Percentiles rank a stretch among this genome's conserved stretches.
Evolutionary conservation across 805 yeast species (phyloP).

Genomic region (Metschnikowia similis): DNA sequence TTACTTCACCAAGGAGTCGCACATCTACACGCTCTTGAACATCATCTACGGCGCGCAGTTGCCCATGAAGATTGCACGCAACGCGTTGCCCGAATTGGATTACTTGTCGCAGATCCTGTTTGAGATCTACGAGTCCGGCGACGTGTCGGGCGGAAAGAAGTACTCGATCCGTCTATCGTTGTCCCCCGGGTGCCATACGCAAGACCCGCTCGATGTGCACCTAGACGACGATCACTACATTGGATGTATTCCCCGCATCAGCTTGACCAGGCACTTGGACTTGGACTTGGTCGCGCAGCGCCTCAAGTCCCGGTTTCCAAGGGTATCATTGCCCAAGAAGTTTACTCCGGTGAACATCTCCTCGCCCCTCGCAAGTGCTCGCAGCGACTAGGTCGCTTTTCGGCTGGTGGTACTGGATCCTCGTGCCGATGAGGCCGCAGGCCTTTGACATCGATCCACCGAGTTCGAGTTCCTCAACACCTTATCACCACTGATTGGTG

Average conservation of each 20-base stretch:
- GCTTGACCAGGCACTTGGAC: slow-evolving; percentile 89
- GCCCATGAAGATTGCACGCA: slow-evolving; percentile 93
- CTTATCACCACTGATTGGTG: too few species aligned
- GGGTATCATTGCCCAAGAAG: slow-evolving; percentile 88
- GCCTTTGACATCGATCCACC: not conserved
- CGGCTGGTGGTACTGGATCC: too few species aligned
- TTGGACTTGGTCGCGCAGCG: slow-evolving; percentile 82
- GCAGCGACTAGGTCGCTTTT: not conserved
- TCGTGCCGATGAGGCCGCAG: not conserved
- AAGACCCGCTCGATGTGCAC: slow-evolving; percentile 95
- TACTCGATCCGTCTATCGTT: slow-evolving; percentile 88
- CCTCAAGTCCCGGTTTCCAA: slow-evolving; percentile 71
- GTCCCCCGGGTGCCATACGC: slow-evolving; percentile 98
- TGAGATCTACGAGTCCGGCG: slow-evolving; percentile 84
- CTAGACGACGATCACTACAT: slow-evolving; percentile 94
- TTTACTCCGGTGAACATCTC: slow-evolving; percentile 86
- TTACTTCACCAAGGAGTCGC: slow-evolving; percentile 95
- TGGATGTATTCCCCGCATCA: slow-evolving; percentile 88
- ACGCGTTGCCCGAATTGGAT: slow-evolving; percentile 94
- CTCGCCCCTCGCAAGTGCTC: slow-evolving; percentile 48
- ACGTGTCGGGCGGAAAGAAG: slow-evolving; percentile 62
- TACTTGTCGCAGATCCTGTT: slow-evolving; percentile 91
- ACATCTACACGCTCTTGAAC: slow-evolving; percentile 88
- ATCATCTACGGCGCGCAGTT: slow-evolving; percentile 87
- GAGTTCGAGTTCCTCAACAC: too few species aligned